A percentile compares a stretch with the other conserved stretches of the same genome.
phyloP scores from a whole-genome alignment of 1,284 basidiomycete species.

The Gastroboletus turbinatus region DNA sequence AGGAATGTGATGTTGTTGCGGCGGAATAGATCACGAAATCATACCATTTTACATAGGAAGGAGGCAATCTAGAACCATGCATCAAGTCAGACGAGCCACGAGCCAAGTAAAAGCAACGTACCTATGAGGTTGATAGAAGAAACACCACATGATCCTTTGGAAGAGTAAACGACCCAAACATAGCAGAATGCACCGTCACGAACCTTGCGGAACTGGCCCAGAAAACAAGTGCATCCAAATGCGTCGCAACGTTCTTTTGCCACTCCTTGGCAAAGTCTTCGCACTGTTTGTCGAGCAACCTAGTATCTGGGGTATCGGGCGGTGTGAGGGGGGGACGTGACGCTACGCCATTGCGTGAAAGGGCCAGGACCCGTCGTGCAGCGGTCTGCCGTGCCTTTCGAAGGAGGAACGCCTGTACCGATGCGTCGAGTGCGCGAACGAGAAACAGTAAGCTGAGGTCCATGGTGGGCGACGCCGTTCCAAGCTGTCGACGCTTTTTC shows the following conservation, averaged over 20 bases:
- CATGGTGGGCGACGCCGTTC: slow-evolving; percentile 51
- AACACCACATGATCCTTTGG: slow-evolving; percentile 81
- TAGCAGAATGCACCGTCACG: slow-evolving; percentile 16
- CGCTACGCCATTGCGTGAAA: background rate
- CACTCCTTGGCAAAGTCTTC: slow-evolving; percentile 14
- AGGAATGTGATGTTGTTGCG: background rate
- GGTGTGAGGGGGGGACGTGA: background rate
- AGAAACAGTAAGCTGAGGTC: slow-evolving; percentile 67
- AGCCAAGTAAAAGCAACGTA: slow-evolving; percentile 26
- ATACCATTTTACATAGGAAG: slow-evolving; percentile 70
- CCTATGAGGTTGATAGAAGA: slow-evolving; percentile 73
- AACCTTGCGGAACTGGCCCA: slow-evolving; percentile 76
- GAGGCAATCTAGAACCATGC: slow-evolving; percentile 52
- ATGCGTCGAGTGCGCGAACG: slow-evolving; percentile 67
- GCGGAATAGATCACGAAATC: background rate
- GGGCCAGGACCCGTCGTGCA: background rate
- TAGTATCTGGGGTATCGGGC: slow-evolving; percentile 4
- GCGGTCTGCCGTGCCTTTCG: slow-evolving; percentile 8
- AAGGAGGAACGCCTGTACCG: slow-evolving; percentile 42
- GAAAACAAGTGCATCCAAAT: slow-evolving; percentile 66
- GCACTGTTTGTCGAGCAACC: background rate
- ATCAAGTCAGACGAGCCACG: slow-evolving; percentile 1
- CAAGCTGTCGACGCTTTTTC: slow-evolving; percentile 7
- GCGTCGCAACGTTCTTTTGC: slow-evolving; percentile 34
- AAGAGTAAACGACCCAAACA: slow-evolving; percentile 4